Evolutionary conservation across 441 rosid genomes (phyloP).

Genomic region (Omphalea diandra): DNA sequence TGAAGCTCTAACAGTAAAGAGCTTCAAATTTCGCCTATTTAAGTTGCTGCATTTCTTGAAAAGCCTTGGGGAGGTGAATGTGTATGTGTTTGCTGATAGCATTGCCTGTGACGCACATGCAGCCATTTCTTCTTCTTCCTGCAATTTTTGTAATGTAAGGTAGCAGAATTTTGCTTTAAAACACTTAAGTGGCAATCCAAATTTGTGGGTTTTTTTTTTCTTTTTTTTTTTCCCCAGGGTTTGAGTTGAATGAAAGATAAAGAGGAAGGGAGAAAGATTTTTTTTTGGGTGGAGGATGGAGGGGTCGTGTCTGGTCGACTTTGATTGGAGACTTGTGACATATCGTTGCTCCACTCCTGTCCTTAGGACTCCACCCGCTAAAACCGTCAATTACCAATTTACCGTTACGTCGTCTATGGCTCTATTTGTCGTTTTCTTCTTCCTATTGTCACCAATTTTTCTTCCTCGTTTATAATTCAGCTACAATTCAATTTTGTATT

Average conservation of each 20-base stretch:
- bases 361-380: neutral
- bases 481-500: too few relatives aligned
- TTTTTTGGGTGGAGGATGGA: neutral
- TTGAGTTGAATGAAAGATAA: neutral
- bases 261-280: neutral
- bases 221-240: too few relatives aligned
- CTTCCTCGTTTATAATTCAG: too few relatives aligned
- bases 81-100: conserved; percentile 51
- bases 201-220: conserved; percentile 9
- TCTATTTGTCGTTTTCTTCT: neutral
- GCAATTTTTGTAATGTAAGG: neutral
- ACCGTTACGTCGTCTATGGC: too few relatives aligned
- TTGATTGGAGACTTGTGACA: conserved; percentile 1
- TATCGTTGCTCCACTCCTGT: neutral
- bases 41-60: conserved; percentile 25
- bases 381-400: neutral
- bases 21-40: conserved; percentile 21
- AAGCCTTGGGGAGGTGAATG: conserved; percentile 42
- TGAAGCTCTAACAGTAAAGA: conserved; percentile 53
- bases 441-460: too few relatives aligned
- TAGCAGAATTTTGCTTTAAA: neutral
- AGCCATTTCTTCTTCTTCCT: conserved; percentile 36
- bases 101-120: conserved; percentile 58
- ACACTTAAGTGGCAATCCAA: neutral
- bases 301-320: conserved; percentile 19